A percentile compares a stretch with the other conserved stretches of the same genome.
phyloP scores from a whole-genome alignment of 768 basidiomycete species.

The Piloderma croceum region DNA sequence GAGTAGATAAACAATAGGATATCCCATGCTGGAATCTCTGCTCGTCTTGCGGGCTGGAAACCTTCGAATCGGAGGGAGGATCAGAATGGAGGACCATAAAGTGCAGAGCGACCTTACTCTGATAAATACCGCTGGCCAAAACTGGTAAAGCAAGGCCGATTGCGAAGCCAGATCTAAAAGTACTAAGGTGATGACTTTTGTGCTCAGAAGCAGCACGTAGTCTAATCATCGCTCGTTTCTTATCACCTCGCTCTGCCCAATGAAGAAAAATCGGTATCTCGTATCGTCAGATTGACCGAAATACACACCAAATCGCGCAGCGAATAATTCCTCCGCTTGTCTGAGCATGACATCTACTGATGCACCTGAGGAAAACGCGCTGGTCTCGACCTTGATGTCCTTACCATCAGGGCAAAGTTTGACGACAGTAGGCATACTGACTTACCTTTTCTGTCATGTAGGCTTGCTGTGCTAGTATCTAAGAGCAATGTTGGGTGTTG shows the following conservation, averaged over 20 bases:
- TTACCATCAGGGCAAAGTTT: no score
- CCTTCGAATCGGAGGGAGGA: constrained; percentile 32
- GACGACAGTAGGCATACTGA: neutral
- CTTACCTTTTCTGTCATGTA: constrained; percentile 78
- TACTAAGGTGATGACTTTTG: constrained; percentile 64
- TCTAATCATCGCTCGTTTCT: constrained; percentile 65
- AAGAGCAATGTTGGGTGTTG: no score
- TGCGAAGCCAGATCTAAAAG: constrained; percentile 67
- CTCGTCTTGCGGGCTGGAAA: constrained; percentile 47
- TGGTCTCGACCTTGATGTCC: constrained; percentile 56
- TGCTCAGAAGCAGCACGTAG: constrained; percentile 49
- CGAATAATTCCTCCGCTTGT: constrained; percentile 73
- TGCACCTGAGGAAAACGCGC: constrained; percentile 60
- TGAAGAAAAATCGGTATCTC: neutral
- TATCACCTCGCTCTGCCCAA: constrained; percentile 56
- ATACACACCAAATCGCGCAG: constrained; percentile 65
- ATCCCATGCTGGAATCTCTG: constrained; percentile 60
- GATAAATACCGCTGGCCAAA: constrained; percentile 53
- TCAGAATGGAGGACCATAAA: neutral
- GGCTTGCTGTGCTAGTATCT: constrained; percentile 66
- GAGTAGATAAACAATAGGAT: constrained; percentile 77
- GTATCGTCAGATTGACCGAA: neutral
- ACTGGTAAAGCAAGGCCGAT: constrained; percentile 73
- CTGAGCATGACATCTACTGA: constrained; percentile 61
- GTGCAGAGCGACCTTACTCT: constrained; percentile 36